Percentiles rank a stretch among this genome's conserved stretches.
These are phyloP conservation scores for Flaveria ramosissima DNA, from an alignment of 129 eudicot species.

Conservation along the genomic window DNA sequence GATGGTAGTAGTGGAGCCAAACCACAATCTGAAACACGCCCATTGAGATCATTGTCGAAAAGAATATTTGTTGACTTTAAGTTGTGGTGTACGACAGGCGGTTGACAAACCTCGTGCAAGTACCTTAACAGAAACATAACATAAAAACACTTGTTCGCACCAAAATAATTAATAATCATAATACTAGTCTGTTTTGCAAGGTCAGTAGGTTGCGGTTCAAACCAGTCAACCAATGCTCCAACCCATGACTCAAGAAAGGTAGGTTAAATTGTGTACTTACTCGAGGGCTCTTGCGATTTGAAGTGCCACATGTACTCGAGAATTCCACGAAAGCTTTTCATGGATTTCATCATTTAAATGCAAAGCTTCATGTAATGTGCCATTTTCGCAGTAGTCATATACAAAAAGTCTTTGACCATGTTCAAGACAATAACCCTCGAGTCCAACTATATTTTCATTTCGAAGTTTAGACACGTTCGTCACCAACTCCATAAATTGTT, in stretches of 20 bases:
- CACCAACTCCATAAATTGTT: constrained; percentile 66
- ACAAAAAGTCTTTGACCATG: constrained; percentile 72
- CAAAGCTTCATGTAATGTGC: constrained; percentile 84
- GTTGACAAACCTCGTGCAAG: constrained; percentile 82
- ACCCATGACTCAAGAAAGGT: too few relatives aligned
- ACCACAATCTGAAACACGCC: constrained; percentile 89
- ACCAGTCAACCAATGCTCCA: too few relatives aligned
- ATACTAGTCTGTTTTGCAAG: too few relatives aligned
- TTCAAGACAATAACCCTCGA: constrained; percentile 82
- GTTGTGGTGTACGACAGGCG: constrained; percentile 74
- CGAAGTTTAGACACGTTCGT: constrained; percentile 61
- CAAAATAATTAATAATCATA: background rate
- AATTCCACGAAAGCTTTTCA: constrained; percentile 78
- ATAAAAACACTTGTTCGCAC: background rate
- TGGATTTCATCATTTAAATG: constrained; percentile 69
- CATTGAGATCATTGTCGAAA: constrained; percentile 63
- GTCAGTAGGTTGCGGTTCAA: too few relatives aligned
- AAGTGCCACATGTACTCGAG: constrained; percentile 77
- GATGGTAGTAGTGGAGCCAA: constrained; percentile 70
- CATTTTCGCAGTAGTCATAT: constrained; percentile 74
- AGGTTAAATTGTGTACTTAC: constrained; percentile 46
- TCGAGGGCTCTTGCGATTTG: constrained; percentile 88
- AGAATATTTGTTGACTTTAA: constrained; percentile 84
- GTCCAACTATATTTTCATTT: constrained; percentile 71
- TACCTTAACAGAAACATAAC: constrained; percentile 48